Evolutionary conservation across 768 basidiomycete genomes (phyloP).

Genomic region (Mrakia blollopis): DNA sequence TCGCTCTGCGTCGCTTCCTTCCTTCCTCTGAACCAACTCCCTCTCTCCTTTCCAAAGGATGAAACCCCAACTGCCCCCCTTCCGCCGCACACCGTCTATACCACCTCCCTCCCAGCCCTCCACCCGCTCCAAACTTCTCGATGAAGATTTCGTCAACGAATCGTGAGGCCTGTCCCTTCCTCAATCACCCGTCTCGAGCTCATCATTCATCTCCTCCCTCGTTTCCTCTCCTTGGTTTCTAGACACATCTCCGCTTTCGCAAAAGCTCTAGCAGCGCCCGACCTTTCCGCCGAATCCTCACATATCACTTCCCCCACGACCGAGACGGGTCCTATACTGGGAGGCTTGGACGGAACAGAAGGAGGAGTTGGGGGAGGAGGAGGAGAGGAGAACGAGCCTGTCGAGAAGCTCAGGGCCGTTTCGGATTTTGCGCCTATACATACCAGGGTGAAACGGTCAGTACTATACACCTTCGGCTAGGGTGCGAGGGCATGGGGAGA

Average conservation of each 20-base stretch:
- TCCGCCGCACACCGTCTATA: background rate
- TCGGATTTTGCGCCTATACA: conserved; percentile 64
- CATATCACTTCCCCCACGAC: conserved; percentile 35
- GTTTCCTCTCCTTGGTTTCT: background rate
- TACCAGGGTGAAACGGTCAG: conserved; percentile 68
- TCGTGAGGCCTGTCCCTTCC: conserved; percentile 50
- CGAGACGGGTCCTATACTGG: conserved; percentile 25
- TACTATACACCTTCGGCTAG: background rate
- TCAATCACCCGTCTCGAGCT: background rate
- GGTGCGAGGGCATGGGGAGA: too few relatives aligned
- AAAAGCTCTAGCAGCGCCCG: conserved; percentile 64
- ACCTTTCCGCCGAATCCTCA: conserved; percentile 43
- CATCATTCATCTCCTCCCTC: background rate
- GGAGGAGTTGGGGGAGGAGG: conserved; percentile 10
- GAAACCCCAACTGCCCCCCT: background rate
- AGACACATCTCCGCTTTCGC: conserved; percentile 73
- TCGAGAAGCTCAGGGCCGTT: conserved; percentile 44
- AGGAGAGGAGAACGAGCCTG: conserved; percentile 34
- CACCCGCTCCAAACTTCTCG: conserved; percentile 40
- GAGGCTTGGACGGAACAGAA: too few relatives aligned
- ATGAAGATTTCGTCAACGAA: conserved; percentile 64
- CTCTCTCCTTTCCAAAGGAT: background rate
- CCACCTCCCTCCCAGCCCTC: background rate
- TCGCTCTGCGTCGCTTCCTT: too few relatives aligned
- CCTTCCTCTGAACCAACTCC: too few relatives aligned